Conservation (phyloP, 78 protist species). For the Dictyostelium purpureum region DNA sequence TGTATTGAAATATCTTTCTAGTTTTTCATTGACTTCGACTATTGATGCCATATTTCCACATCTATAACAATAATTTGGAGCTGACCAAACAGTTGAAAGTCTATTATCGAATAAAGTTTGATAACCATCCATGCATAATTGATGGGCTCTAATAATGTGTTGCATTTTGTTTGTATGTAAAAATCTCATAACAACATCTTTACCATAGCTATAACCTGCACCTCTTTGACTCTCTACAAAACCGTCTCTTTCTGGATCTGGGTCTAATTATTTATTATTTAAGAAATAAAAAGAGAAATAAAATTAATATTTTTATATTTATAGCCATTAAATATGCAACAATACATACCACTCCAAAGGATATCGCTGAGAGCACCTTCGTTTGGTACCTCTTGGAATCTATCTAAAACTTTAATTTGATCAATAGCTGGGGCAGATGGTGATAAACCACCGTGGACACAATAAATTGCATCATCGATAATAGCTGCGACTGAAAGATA, state of each 20-base stretch:
- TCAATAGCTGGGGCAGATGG: conserved; percentile 91
- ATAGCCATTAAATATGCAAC: background rate
- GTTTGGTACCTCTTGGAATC: conserved; percentile 94
- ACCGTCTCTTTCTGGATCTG: conserved; percentile 80
- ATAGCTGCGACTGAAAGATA: conserved; percentile 93
- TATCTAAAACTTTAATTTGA: conserved; percentile 86
- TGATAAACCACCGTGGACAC: conserved; percentile 86
- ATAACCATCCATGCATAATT: conserved; percentile 98
- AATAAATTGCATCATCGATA: conserved; percentile 86
- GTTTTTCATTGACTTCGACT: conserved; percentile 90
- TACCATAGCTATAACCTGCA: conserved; percentile 97
- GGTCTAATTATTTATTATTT: conserved; percentile 7
- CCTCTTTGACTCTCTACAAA: conserved; percentile 84
- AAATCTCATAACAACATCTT: conserved; percentile 89
- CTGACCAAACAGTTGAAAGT: conserved; percentile 96
- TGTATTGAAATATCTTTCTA: conserved; percentile 53
- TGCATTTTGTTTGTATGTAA: conserved; percentile 87
- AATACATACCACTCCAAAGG: conserved; percentile 58
- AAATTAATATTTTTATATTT: background rate
- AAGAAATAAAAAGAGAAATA: background rate
- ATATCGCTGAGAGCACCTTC: conserved; percentile 88
- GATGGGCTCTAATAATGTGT: conserved; percentile 96
- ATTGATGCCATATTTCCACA: conserved; percentile 98
- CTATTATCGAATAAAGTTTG: conserved; percentile 80
- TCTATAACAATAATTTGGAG: conserved; percentile 99